A percentile compares a stretch with the other conserved stretches of the same genome.
These are phyloP conservation scores for Wallacemonas sp. DNA, from an alignment of 208 protist species.

Conservation along the genomic window DNA sequence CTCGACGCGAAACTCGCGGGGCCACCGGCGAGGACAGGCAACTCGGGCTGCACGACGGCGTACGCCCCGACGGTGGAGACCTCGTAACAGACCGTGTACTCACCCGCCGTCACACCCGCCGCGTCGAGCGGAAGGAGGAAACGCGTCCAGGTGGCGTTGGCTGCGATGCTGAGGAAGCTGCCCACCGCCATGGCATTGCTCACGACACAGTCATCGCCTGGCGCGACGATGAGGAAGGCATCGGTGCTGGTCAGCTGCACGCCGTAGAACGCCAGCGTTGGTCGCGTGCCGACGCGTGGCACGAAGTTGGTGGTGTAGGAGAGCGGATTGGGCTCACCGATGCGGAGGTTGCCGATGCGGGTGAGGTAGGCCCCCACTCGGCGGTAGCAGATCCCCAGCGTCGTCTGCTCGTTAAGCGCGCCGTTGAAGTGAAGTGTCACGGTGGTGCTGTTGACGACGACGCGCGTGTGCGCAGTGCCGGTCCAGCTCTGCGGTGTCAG, in stretches of 20 bases:
- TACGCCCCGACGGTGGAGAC: constrained; percentile 46
- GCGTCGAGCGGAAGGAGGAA: constrained; percentile 52
- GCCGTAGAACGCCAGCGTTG: constrained; percentile 74
- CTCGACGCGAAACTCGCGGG: constrained; percentile 48
- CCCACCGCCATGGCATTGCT: constrained; percentile 48
- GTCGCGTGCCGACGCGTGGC: constrained; percentile 75
- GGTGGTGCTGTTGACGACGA: constrained; percentile 38
- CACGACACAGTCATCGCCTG: constrained; percentile 38
- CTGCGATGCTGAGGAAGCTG: constrained; percentile 25
- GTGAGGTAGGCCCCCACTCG: constrained; percentile 50
- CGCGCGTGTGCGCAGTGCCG: constrained; percentile 33
- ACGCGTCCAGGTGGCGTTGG: constrained; percentile 17
- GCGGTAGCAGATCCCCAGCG: constrained; percentile 81
- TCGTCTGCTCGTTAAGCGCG: constrained; percentile 31
- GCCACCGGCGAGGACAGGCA: constrained; percentile 57
- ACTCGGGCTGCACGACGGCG: constrained; percentile 35
- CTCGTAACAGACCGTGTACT: constrained; percentile 82
- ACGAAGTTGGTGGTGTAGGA: constrained; percentile 69
- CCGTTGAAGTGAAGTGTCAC: constrained; percentile 41
- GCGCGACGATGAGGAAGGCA: constrained; percentile 55
- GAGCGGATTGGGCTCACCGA: constrained; percentile 66
- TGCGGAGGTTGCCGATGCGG: constrained; percentile 40
- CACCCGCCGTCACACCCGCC: constrained; percentile 16
- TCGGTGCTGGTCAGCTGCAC: constrained; percentile 45
- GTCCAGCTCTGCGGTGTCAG: constrained; percentile 48